These are phyloP conservation scores for Aspergillus cejpii DNA, from an alignment of 2,329 filamentous ascomycete species.

Conservation along the genomic window DNA sequence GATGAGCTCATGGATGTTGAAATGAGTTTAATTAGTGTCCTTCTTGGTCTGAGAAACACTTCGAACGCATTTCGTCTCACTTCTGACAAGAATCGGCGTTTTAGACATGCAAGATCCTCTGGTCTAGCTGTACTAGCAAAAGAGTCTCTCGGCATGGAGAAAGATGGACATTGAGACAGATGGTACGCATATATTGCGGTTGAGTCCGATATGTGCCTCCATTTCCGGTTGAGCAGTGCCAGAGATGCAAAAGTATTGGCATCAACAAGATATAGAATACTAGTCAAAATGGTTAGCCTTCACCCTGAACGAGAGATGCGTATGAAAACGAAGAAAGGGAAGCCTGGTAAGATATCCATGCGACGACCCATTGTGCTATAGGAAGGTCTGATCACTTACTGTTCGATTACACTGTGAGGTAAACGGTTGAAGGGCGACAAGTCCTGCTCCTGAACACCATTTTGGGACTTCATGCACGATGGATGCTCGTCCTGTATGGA, in stretches of 20 bases:
- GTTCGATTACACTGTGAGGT: conserved; percentile 25
- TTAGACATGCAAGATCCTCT: conserved; percentile 52
- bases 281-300: conserved; percentile 19
- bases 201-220: conserved; percentile 40
- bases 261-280: conserved; percentile 44
- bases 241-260: conserved; percentile 45
- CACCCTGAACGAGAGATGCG: neutral
- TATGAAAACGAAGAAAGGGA: neutral
- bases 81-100: conserved; percentile 60
- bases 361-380: neutral
- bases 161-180: conserved; percentile 40
- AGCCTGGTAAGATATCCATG: conserved; percentile 2
- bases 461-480: conserved; percentile 2
- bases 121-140: conserved; percentile 34
- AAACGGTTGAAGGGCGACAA: conserved; percentile 20
- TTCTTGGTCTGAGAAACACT: conserved; percentile 62
- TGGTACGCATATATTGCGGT: conserved; percentile 44
- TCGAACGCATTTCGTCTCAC: conserved; percentile 72
- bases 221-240: conserved; percentile 40
- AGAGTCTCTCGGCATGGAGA: conserved; percentile 33
- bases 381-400: conserved; percentile 19
- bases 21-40: conserved; percentile 69
- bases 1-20: conserved; percentile 79
- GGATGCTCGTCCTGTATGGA: conserved; percentile 7
- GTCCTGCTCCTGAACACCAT: conserved; percentile 6